Base-by-base conservation (phyloP, 148 eudicot species). In the Spergularia marina region DNA sequence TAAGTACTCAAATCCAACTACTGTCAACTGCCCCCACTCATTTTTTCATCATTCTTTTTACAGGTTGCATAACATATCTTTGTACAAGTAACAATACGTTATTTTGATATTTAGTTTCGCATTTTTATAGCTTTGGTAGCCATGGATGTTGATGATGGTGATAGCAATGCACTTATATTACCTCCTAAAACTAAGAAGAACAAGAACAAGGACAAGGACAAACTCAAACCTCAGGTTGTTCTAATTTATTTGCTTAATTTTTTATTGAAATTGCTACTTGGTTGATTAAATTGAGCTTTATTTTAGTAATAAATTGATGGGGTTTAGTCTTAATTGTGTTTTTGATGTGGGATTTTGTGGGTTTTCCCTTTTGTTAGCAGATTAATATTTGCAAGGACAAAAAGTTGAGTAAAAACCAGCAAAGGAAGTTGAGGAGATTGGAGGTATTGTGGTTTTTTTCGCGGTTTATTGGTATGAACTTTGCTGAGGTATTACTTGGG, bases 401-500 rank as follows among this genome's bases (percentile, higher is more conserved):
- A 79, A 86, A 83, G 67, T 78, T 88, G 81, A 87, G 87, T 74
- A 89, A 87, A 78, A 89, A 94, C 65, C 92, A 90, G 81, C 87
- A 86, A 80, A 87, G 87, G 76, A 91, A 89, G 86, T 74, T 89
- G 75, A 89, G 83, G 83, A 90, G 88, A 83, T 71, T 92, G 53
- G 93, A 87, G 91, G 98, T 94, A 18, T 25, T 82, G 78, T 53
- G 12, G 17, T 47, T n/a, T 30, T 10, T 8, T 41, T 60, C 0
- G 4, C 0, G 47, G 36, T 53, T 40, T 60, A 11, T 17, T 41
- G 41, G 52, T 8, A 12, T 53, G 6, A 25, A 4, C 13, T 2
- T 5, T 40, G 14, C 25, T 70, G 40, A 2, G 58, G 5, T 68
- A 18, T 68, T 70, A 5, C 62, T 36, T 6, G 11, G 9, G 12